phyloP scores from a whole-genome alignment of 306 rosid genomes.

The Sesbania bispinosa region DNA sequence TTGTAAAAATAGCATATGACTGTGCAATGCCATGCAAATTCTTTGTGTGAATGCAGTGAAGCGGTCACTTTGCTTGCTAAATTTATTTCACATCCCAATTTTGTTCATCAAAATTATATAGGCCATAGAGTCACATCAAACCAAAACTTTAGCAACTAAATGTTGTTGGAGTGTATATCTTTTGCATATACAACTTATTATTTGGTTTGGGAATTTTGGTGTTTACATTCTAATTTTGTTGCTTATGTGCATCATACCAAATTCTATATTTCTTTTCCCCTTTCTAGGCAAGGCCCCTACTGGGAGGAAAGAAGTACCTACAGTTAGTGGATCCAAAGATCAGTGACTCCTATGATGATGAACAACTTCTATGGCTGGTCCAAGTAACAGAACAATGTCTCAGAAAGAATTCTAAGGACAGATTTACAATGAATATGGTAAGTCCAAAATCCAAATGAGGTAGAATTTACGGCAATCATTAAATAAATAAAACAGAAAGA shows the following conservation, averaged over 20 bases:
- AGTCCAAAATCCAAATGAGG: slow-evolving; percentile 28
- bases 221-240: background rate
- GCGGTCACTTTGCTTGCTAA: background rate
- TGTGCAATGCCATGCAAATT: background rate
- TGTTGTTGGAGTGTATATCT: background rate
- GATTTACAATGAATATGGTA: slow-evolving; percentile 44
- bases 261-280: background rate
- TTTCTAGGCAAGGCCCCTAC: slow-evolving; percentile 42
- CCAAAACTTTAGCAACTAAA: background rate
- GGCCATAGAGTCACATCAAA: background rate
- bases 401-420: slow-evolving; percentile 40
- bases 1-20: background rate
- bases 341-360: slow-evolving; percentile 38
- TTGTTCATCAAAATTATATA: background rate
- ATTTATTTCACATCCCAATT: background rate
- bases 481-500: background rate
- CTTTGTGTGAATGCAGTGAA: background rate
- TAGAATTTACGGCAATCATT: background rate
- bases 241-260: slow-evolving; percentile 14
- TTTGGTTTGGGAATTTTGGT: background rate
- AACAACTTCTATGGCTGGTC: slow-evolving; percentile 35
- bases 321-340: slow-evolving; percentile 37
- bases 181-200: background rate
- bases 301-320: slow-evolving; percentile 36
- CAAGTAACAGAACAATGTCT: slow-evolving; percentile 46